Conservation (phyloP, 2,329 filamentous ascomycete genomes). For the Penicillium glabrum region DNA sequence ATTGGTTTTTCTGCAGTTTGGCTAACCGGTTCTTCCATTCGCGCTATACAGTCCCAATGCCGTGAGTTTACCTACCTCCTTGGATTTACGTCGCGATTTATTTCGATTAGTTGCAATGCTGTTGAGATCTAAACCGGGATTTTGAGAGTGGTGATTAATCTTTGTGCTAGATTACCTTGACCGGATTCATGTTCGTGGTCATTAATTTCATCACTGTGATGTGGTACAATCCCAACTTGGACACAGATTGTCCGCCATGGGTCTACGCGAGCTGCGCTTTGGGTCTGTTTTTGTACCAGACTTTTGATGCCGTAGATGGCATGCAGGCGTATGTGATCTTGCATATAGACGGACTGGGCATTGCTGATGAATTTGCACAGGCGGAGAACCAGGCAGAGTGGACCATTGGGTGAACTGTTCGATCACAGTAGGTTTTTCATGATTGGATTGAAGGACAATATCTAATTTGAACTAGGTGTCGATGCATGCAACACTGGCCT, state of each 20-base stretch:
- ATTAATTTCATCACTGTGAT: constrained; percentile 86
- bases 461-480: constrained; percentile 54
- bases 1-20: background rate
- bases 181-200: constrained; percentile 86
- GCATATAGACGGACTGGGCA: background rate
- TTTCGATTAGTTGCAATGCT: background rate
- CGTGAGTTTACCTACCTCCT: constrained; percentile 33
- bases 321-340: constrained; percentile 72
- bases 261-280: constrained; percentile 91
- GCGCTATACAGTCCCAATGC: constrained; percentile 46
- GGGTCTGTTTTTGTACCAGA: constrained; percentile 94
- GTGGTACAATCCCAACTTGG: constrained; percentile 93
- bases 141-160: background rate
- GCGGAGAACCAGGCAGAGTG: constrained; percentile 85
- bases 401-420: constrained; percentile 92
- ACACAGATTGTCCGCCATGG: constrained; percentile 91
- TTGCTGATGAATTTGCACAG: constrained; percentile 42
- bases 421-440: constrained; percentile 68
- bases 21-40: constrained; percentile 11
- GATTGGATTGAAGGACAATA: background rate
- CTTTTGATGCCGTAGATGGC: constrained; percentile 95
- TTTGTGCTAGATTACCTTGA: constrained; percentile 70
- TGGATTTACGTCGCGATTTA: background rate
- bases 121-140: background rate
- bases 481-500: constrained; percentile 96